A percentile compares a stretch with the other conserved stretches of the same genome.
Evolutionary conservation across 768 basidiomycete species (phyloP).

Genomic region (Pulveroboletus ravenelii): DNA sequence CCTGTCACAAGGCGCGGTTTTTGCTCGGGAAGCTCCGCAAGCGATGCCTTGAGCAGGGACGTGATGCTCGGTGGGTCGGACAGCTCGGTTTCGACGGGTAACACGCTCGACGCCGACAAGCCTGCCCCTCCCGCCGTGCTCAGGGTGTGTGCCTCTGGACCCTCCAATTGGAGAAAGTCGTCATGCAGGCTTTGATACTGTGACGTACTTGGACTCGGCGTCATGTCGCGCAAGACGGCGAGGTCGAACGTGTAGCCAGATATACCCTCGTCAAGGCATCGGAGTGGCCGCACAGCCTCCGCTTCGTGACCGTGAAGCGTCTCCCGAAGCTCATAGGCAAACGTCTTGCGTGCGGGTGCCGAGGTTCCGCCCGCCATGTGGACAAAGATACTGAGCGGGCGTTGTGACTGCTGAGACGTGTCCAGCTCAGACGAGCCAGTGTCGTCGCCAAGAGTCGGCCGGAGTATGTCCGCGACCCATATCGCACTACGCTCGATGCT

Average conservation of each 20-base stretch:
- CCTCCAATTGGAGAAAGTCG: slow-evolving; percentile 12
- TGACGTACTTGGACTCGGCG: slow-evolving; percentile 11
- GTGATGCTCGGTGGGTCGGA: slow-evolving; percentile 17
- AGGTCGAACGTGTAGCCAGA: slow-evolving; percentile 71
- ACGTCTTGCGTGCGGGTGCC: slow-evolving; percentile 55
- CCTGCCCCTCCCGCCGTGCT: not conserved
- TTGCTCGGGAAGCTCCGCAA: slow-evolving; percentile 42
- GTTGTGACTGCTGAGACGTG: slow-evolving; percentile 1
- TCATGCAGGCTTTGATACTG: slow-evolving; percentile 12
- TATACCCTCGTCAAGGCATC: slow-evolving; percentile 62
- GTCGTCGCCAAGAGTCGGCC: slow-evolving; percentile 17
- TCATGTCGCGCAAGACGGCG: slow-evolving; percentile 38
- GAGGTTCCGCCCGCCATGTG: slow-evolving; percentile 64
- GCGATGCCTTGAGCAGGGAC: slow-evolving; percentile 55
- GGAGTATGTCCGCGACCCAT: slow-evolving; percentile 60
- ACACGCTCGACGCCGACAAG: not conserved
- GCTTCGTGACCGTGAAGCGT: slow-evolving; percentile 52
- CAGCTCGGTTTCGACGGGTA: not conserved
- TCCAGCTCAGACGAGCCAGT: not conserved
- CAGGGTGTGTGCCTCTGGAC: slow-evolving; percentile 10
- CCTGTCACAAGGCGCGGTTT: slow-evolving; percentile 66
- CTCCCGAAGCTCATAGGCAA: slow-evolving; percentile 55
- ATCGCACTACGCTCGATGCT: slow-evolving; percentile 62
- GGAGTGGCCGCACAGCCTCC: slow-evolving; percentile 45
- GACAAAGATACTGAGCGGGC: slow-evolving; percentile 51